Conservation (phyloP, 306 rosid species). For the Sindora glabra region DNA sequence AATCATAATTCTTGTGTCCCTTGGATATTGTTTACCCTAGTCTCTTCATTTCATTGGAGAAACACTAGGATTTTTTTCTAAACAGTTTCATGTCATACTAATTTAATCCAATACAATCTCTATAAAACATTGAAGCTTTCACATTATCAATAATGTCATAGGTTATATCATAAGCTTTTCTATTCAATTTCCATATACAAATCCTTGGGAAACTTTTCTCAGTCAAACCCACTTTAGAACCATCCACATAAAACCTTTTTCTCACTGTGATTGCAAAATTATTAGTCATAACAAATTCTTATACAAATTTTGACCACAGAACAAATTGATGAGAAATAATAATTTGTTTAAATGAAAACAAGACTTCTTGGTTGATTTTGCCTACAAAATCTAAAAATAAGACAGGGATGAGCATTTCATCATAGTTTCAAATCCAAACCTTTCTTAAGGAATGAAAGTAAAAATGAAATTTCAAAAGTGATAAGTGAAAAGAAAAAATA, state of each 20-base stretch:
- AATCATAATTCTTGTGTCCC: constrained; percentile 88
- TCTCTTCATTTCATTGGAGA: constrained; percentile 60
- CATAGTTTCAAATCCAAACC: too few species aligned
- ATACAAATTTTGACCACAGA: too few species aligned
- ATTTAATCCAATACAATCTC: constrained; percentile 29
- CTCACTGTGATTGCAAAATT: constrained; percentile 45
- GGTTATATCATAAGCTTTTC: constrained; percentile 91
- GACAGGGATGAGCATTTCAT: too few species aligned
- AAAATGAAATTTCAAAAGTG: too few species aligned
- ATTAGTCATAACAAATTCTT: constrained; percentile 28
- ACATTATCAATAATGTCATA: constrained; percentile 87
- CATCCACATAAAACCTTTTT: constrained; percentile 59
- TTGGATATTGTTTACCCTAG: constrained; percentile 71
- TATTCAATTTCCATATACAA: constrained; percentile 93
- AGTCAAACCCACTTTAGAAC: constrained; percentile 41
- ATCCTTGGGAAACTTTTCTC: constrained; percentile 69
- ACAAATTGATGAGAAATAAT: too few species aligned
- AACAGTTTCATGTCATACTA: constrained; percentile 31
- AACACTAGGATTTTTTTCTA: constrained; percentile 39
- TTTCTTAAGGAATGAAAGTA: too few species aligned
- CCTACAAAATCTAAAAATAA: too few species aligned
- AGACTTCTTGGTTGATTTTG: too few species aligned
- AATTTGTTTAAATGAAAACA: too few species aligned
- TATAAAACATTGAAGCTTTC: constrained; percentile 72
- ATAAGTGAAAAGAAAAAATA: too few species aligned